These are phyloP conservation scores for Cladosporium sphaerospermum DNA, from an alignment of 2,329 filamentous ascomycete genomes.

Conservation along the genomic window DNA sequence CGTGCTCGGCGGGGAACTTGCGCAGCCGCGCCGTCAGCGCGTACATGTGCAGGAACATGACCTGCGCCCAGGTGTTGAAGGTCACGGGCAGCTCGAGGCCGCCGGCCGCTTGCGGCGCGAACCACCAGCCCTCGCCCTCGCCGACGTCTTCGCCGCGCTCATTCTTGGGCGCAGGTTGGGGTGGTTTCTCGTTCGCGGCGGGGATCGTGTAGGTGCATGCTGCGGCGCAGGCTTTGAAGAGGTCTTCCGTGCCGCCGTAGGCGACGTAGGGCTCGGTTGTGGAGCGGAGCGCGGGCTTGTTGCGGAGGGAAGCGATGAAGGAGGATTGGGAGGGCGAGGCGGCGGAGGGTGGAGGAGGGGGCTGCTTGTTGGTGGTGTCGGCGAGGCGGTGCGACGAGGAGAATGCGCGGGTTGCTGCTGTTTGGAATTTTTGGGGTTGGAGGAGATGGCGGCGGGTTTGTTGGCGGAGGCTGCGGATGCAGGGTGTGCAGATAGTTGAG, in stretches of 20 bases:
- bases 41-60: conserved; percentile 96
- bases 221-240: conserved; percentile 68
- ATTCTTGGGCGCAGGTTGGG: conserved; percentile 62
- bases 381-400: conserved; percentile 4
- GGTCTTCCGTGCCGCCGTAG: conserved; percentile 68
- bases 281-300: conserved; percentile 27
- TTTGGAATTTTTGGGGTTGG: conserved; percentile 8
- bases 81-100: conserved; percentile 69
- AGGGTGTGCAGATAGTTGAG: conserved; percentile 19
- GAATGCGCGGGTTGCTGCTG: conserved; percentile 9
- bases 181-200: conserved; percentile 54
- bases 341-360: conserved; percentile 12
- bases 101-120: conserved; percentile 43
- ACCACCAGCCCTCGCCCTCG: conserved; percentile 70
- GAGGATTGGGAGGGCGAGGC: conserved; percentile 12
- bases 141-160: conserved; percentile 79
- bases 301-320: conserved; percentile 19
- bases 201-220: conserved; percentile 74
- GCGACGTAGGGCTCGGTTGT: conserved; percentile 66
- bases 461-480: conserved; percentile 20
- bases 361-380: conserved; percentile 3
- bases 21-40: conserved; percentile 78
- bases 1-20: conserved; percentile 63
- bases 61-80: conserved; percentile 92
- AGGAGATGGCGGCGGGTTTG: conserved; percentile 11